Evolutionary conservation across 2,329 filamentous ascomycete genomes (phyloP).

Genomic region (Xylariales sp.): DNA sequence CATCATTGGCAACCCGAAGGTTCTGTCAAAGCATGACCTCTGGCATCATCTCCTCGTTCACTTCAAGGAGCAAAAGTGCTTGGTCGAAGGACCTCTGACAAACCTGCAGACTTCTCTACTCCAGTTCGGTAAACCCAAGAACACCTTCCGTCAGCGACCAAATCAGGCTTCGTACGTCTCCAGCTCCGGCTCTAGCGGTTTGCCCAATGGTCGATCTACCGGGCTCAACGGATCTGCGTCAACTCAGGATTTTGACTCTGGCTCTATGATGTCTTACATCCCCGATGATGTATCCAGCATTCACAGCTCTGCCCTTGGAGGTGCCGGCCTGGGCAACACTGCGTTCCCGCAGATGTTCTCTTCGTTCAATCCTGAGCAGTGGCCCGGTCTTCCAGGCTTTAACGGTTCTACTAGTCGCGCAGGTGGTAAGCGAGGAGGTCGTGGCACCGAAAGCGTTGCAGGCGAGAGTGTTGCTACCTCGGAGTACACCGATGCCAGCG

Average conservation of each 20-base stretch:
- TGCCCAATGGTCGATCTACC: conserved; percentile 25
- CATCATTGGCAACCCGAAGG: conserved; percentile 95
- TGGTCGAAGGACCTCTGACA: conserved; percentile 90
- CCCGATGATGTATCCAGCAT: conserved; percentile 96
- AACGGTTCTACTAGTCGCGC: conserved; percentile 51
- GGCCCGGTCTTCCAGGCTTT: conserved; percentile 76
- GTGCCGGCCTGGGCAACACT: conserved; percentile 67
- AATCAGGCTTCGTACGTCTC: conserved; percentile 66
- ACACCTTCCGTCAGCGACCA: conserved; percentile 81
- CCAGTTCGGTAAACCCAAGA: conserved; percentile 92
- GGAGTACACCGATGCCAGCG: conserved; percentile 79
- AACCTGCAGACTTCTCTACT: conserved; percentile 94
- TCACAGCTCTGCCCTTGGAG: conserved; percentile 85
- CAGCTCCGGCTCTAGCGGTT: conserved; percentile 47
- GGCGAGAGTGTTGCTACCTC: conserved; percentile 91
- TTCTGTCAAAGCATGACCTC: conserved; percentile 92
- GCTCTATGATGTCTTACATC: conserved; percentile 91
- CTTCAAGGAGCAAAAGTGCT: conserved; percentile 94
- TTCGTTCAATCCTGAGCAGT: conserved; percentile 79
- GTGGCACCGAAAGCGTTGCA: conserved; percentile 72
- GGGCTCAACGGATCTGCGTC: conserved; percentile 38
- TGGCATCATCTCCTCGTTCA: conserved; percentile 95
- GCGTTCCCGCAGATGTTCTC: conserved; percentile 96
- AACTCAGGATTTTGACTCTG: conserved; percentile 63
- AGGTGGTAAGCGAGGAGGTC: conserved; percentile 61